These are phyloP conservation scores for Cyberlindnera samutprakarnensis DNA, from an alignment of 805 yeast species.

Conservation along the genomic window DNA sequence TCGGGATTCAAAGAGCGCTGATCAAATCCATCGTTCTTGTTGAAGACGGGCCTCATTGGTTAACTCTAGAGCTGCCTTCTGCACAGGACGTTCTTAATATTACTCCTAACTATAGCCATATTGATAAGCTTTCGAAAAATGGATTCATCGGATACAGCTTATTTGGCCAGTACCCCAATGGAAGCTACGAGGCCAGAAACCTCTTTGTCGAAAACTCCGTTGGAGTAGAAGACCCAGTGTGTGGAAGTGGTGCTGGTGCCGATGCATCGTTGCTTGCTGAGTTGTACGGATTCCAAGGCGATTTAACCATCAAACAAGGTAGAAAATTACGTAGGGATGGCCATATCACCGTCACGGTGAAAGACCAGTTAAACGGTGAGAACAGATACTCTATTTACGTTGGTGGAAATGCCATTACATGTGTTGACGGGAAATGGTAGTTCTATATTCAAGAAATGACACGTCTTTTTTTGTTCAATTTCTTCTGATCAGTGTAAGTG, in stretches of 20 bases:
- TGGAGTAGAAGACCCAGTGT: conserved; percentile 44
- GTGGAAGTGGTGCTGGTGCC: conserved; percentile 43
- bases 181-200: conserved; percentile 33
- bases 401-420: conserved; percentile 34
- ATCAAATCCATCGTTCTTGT: conserved; percentile 22
- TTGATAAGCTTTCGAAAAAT: conserved; percentile 17
- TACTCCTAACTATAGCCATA: conserved; percentile 24
- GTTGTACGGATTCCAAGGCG: conserved; percentile 13
- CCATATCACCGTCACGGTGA: conserved; percentile 21
- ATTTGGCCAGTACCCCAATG: conserved; percentile 26
- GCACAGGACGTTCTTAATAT: conserved; percentile 27
- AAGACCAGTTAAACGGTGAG: conserved; percentile 6
- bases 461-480: too few species aligned
- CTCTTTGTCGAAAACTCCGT: conserved; percentile 26
- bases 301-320: conserved; percentile 30
- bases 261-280: conserved; percentile 24
- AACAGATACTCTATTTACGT: conserved; percentile 19
- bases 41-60: conserved; percentile 43
- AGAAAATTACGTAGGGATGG: conserved; percentile 34
- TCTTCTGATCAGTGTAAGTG: too few species aligned
- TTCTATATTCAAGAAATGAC: too few species aligned
- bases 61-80: conserved; percentile 26
- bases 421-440: conserved; percentile 26
- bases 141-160: conserved; percentile 29
- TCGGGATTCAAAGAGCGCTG: conserved; percentile 6